These are phyloP conservation scores for Ogataea allantospora DNA, from an alignment of 805 yeast genomes.

Conservation along the genomic window DNA sequence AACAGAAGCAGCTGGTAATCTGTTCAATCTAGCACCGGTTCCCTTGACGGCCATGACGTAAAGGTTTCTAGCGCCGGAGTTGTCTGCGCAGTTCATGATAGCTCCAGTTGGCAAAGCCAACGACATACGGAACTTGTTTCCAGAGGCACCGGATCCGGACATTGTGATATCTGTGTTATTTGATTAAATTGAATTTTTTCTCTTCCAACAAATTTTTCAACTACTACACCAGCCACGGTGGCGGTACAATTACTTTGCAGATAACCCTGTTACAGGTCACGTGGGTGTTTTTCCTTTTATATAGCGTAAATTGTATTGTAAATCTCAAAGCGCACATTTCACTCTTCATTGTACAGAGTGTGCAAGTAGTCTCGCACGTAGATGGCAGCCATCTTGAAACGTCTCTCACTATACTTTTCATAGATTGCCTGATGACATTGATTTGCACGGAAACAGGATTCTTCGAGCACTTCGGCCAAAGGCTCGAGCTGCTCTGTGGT, in stretches of 20 bases:
- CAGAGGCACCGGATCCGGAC: constrained; percentile 96
- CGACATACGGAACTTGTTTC: constrained; percentile 99
- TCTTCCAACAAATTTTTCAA: constrained; percentile 8
- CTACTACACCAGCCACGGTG: constrained; percentile 8
- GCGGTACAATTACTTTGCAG: not conserved
- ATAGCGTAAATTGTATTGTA: constrained; percentile 16
- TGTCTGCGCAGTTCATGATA: constrained; percentile 99
- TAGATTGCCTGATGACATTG: constrained; percentile 75
- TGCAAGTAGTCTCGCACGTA: constrained; percentile 76
- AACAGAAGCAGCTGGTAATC: constrained; percentile 99
- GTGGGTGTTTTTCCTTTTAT: constrained; percentile 1
- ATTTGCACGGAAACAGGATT: constrained; percentile 59
- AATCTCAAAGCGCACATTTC: constrained; percentile 14
- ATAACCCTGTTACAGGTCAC: constrained; percentile 8
- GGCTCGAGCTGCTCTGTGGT: constrained; percentile 83
- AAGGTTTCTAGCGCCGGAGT: constrained; percentile 99
- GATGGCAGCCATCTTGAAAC: constrained; percentile 73
- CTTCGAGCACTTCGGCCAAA: constrained; percentile 68
- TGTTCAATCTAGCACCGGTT: constrained; percentile 98
- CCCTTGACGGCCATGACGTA: constrained; percentile 99
- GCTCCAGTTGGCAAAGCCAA: constrained; percentile 99
- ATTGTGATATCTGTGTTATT: constrained; percentile 33
- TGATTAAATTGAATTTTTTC: constrained; percentile 8
- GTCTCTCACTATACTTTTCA: constrained; percentile 85
- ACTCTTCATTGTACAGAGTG: constrained; percentile 25